These are phyloP conservation scores for Penicillium coffeae DNA, from an alignment of 495 filamentous ascomycete species.

Conservation along the genomic window DNA sequence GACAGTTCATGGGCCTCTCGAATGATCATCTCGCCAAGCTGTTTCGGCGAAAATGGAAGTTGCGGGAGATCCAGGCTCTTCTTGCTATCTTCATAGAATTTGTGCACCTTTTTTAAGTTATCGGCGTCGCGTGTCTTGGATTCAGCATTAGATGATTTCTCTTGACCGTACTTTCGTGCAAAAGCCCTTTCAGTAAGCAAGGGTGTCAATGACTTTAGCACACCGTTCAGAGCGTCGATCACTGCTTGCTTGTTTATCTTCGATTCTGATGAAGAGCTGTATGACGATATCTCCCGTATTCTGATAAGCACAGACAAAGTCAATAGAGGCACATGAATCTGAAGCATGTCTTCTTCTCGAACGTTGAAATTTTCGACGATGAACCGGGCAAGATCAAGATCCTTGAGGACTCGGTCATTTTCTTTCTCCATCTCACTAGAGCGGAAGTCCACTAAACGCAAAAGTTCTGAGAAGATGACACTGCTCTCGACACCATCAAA, in stretches of 20 bases:
- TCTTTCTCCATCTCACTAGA: conserved; percentile 30
- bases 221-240: conserved; percentile 26
- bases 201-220: conserved; percentile 40
- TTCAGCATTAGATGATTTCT: conserved; percentile 17
- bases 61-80: conserved; percentile 40
- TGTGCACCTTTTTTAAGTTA: conserved; percentile 56
- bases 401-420: conserved; percentile 41
- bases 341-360: conserved; percentile 91
- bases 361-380: conserved; percentile 87
- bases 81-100: conserved; percentile 57
- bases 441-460: conserved; percentile 45
- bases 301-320: conserved; percentile 64
- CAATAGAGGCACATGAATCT: conserved; percentile 75
- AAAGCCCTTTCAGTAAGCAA: conserved; percentile 72
- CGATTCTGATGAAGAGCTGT: conserved; percentile 2
- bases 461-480: conserved; percentile 83
- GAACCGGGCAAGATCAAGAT: conserved; percentile 72
- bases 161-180: conserved; percentile 33
- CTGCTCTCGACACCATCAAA: conserved; percentile 96
- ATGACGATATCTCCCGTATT: conserved; percentile 26
- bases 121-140: conserved; percentile 32
- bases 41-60: conserved; percentile 55
- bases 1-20: conserved; percentile 55
- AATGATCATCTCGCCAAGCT: conserved; percentile 58
- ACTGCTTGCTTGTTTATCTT: conserved; percentile 19